Evolutionary conservation across 2,329 filamentous ascomycete genomes (phyloP).

Genomic region (Berkeleyomyces rouxiae): DNA sequence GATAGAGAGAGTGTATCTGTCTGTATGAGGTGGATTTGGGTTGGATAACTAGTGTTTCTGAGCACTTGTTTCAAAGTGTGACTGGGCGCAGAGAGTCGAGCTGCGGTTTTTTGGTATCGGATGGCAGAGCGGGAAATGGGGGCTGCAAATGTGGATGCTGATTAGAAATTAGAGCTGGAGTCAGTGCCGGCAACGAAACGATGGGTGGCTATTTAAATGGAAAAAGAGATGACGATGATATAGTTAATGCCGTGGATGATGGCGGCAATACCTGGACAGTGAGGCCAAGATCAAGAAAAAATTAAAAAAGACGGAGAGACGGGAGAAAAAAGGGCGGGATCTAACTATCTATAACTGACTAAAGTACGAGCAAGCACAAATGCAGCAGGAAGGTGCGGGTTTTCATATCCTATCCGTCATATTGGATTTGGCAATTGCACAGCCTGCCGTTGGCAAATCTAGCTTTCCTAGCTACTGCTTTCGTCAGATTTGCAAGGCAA

Average conservation of each 20-base stretch:
- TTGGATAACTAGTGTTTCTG: neutral
- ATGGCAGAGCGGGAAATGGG: neutral
- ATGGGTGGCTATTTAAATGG: constrained; percentile 18
- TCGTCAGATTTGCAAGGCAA: no score
- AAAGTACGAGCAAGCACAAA: neutral
- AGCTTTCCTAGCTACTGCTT: neutral
- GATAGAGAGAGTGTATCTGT: no score
- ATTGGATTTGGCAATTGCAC: neutral
- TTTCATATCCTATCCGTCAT: neutral
- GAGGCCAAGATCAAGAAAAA: constrained; percentile 22
- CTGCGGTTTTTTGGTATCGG: neutral
- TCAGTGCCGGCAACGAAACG: constrained; percentile 14
- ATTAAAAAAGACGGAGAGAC: constrained; percentile 22
- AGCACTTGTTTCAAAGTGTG: neutral
- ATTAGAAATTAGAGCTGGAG: neutral
- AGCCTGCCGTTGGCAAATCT: neutral
- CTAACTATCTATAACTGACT: constrained; percentile 9
- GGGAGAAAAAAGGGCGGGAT: constrained; percentile 17
- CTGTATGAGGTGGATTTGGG: no score
- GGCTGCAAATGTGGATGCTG: neutral
- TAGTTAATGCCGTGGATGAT: no score
- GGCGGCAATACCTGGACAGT: neutral
- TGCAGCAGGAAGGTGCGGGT: neutral
- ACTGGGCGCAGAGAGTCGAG: neutral
- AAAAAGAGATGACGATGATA: neutral